Percentiles rank a stretch among this genome's conserved stretches.
Conservation (phyloP, 768 basidiomycete genomes). For the Asterophora lycoperdoides region DNA sequence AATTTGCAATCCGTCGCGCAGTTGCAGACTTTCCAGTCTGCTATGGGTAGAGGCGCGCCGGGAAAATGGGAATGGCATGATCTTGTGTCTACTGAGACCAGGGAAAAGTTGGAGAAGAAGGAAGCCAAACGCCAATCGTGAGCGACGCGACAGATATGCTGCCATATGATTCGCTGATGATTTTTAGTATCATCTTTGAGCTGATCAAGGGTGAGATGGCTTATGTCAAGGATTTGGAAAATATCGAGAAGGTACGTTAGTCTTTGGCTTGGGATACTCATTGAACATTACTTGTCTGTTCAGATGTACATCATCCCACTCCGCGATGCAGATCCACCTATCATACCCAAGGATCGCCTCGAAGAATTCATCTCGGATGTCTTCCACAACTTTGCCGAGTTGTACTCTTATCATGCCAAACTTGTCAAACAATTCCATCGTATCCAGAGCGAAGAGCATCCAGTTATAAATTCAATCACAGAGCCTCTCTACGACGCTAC, state of each 20-base stretch:
- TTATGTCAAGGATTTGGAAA: slow-evolving; percentile 89
- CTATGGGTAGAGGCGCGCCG: slow-evolving; percentile 78
- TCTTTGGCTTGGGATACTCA: not conserved
- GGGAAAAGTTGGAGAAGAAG: slow-evolving; percentile 59
- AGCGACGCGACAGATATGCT: slow-evolving; percentile 24
- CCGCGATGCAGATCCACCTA: slow-evolving; percentile 66
- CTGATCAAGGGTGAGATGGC: slow-evolving; percentile 94
- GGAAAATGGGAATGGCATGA: slow-evolving; percentile 91
- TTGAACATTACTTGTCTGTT: slow-evolving; percentile 1
- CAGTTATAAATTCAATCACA: slow-evolving; percentile 72
- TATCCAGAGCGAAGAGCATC: slow-evolving; percentile 86
- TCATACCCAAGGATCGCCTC: slow-evolving; percentile 67
- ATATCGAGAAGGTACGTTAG: slow-evolving; percentile 63
- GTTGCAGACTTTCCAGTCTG: slow-evolving; percentile 84
- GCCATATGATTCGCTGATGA: slow-evolving; percentile 15
- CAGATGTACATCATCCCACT: slow-evolving; percentile 84
- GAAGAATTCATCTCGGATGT: slow-evolving; percentile 80
- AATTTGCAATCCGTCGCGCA: slow-evolving; percentile 78
- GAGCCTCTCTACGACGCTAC: slow-evolving; percentile 86
- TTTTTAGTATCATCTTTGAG: slow-evolving; percentile 81
- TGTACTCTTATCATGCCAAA: slow-evolving; percentile 69
- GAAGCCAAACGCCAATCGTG: slow-evolving; percentile 85
- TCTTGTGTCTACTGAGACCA: slow-evolving; percentile 65
- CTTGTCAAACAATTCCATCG: slow-evolving; percentile 80
- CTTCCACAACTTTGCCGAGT: slow-evolving; percentile 81